Percentiles rank a stretch among this genome's conserved stretches.
Conservation (phyloP, 23 red algal genomes). For the Gracilaria domingensis region DNA sequence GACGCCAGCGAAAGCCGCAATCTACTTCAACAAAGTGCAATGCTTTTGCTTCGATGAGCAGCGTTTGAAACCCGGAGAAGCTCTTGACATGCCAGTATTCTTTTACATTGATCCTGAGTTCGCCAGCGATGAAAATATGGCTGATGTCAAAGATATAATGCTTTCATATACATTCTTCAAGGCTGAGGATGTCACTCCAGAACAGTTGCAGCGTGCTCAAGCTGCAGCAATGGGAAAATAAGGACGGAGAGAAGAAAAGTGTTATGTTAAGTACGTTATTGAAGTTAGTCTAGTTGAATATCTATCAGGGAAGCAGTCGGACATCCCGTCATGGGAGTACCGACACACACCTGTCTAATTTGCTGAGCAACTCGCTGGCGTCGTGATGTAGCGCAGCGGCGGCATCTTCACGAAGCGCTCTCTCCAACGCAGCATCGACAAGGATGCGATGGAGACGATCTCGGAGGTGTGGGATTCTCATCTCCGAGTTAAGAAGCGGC, state of each 20-base stretch:
- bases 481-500: slow-evolving; percentile 71
- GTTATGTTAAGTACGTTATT: neutral
- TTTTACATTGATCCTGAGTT: slow-evolving; percentile 98
- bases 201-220: slow-evolving; percentile 82
- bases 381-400: slow-evolving; percentile 78
- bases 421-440: slow-evolving; percentile 78
- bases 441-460: slow-evolving; percentile 87
- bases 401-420: slow-evolving; percentile 76
- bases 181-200: slow-evolving; percentile 88
- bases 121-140: slow-evolving; percentile 90
- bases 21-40: slow-evolving; percentile 99
- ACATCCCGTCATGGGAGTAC: slow-evolving; percentile 16
- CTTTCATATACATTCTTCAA: slow-evolving; percentile 98
- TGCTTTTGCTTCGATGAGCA: slow-evolving; percentile 99
- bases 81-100: slow-evolving; percentile 98
- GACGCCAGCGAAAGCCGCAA: slow-evolving; percentile 90
- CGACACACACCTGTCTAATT: slow-evolving; percentile 66
- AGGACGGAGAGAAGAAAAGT: neutral
- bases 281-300: slow-evolving; percentile 15
- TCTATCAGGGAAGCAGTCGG: neutral
- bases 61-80: slow-evolving; percentile 86
- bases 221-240: slow-evolving; percentile 66
- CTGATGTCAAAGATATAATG: slow-evolving; percentile 92
- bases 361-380: slow-evolving; percentile 64
- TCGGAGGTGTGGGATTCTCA: slow-evolving; percentile 73